Base-by-base conservation (phyloP, 305 asterid genomes). In the Fraxinus baroniana region DNA sequence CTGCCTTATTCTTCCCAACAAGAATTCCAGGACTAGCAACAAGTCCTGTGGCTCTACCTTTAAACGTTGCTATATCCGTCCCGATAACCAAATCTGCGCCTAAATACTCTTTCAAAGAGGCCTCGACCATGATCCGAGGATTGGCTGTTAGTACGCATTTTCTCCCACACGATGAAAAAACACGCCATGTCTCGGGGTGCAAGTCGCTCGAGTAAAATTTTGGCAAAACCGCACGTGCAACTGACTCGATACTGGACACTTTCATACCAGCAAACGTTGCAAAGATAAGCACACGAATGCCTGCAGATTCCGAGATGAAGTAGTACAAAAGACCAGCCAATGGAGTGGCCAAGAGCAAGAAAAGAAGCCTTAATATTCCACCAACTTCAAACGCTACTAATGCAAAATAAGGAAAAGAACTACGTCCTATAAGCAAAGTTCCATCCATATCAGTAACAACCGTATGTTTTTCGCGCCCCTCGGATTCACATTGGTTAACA, bases 391-490 rank as follows among this genome's bases (percentile, higher is more conserved):
- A 93, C 1, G 97, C 97, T 0, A 93, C 88, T 39, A 88, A 76
- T 12, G 97, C 97, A 66, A 91, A 93, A 37, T 91, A 92, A 9
- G 95, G 94, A 26, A 93, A 93, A 0, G 95, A 91, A 77, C 94
- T 92, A 0, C 95, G 86, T 4, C 93, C 93, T 3, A 89, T 74
- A 4, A 92, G 91, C 79, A 93, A 74, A 0, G 94, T 87, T 62
- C 96, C 94, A 39, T 93, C 94, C 91, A 92, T 80, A 75, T 90
- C 94, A 3, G 90, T 62, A 0, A 90, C 94, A 9, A 83, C 87
- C 0, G 92, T 80, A 41, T 91, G 89, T 3, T 88, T 83, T 62
- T 89, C 91, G 5, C 89, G 85, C 8, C 89, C 90, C 2, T 24
- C 30, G 33, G 91, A 82, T 33, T 81, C 83, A 26, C 94, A 91